Evolutionary conservation across 768 basidiomycete species (phyloP), one percentile per base, ranked within the genome.

Genomic region (Steccherinum ochraceum): DNA sequence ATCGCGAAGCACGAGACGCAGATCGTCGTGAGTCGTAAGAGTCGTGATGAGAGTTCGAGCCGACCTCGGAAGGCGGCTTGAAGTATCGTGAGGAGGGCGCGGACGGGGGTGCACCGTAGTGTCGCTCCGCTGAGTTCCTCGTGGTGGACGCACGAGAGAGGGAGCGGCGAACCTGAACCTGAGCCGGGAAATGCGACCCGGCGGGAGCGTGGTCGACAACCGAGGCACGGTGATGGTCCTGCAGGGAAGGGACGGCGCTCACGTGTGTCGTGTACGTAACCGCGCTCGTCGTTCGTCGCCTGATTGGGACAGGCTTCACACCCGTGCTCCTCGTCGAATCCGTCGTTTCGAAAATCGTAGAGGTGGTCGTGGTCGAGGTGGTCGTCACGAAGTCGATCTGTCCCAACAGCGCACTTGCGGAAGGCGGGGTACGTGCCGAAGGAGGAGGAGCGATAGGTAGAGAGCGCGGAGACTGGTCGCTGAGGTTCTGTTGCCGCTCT

Each of bases 401-500:
- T 7, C 30, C 16, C 16, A 35, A 16, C 7, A 35, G 30, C 7
- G 16, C 51, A 42, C 2, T 43, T 24, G 21, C 45, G 42, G 23
- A 54, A 24, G 54, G 27, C 49, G 63, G 35, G 49, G 61, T 41
- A 48, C 61, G 56, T 41, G 63, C 21, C 51, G 59, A 45, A 45
- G 54, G 30, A 27, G 49, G 49, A 48, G 39, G 48, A 47, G 63
- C 40, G n/a, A 52, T 53, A 16, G 56, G 52, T 20, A 18, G 40
- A 45, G 56, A 40, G 42, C 46, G 39, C 51, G 56, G 50, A 30
- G 46, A 48, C 5, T 39, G 45, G 24, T 50, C 55, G 30, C 49
- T 45, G 24, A 45, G 30, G 27, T 46, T 55, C 26, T 24, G 23
- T 20, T 51, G 54, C 24, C 61, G 71, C 51, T 59, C 59, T 58